phyloP scores from a whole-genome alignment of 345 rosid species.

The Nephelium lappaceum region DNA sequence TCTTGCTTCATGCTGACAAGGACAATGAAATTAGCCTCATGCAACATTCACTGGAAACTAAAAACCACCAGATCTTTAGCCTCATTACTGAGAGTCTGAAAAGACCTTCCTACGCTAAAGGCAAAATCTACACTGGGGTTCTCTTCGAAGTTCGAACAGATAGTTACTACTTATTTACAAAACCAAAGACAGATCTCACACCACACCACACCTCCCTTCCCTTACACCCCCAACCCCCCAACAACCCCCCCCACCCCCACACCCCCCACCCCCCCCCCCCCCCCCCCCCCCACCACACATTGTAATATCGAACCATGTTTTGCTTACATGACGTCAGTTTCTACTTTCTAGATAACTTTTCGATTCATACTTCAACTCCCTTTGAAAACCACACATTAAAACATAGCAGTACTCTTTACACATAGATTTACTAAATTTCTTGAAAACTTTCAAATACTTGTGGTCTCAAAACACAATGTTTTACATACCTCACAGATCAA shows the following conservation, averaged over 20 bases:
- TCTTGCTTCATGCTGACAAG: background rate
- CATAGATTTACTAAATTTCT: background rate
- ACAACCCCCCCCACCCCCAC: too few relatives aligned
- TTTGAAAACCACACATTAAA: background rate
- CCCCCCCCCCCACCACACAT: background rate
- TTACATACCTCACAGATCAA: background rate
- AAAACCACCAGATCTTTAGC: constrained; percentile 2
- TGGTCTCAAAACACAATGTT: background rate
- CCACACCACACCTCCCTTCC: too few relatives aligned
- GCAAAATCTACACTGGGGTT: background rate
- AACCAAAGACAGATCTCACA: background rate
- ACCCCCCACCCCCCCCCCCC: too few relatives aligned
- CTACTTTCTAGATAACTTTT: background rate
- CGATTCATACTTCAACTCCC: background rate
- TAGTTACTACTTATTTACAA: background rate
- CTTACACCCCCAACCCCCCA: too few relatives aligned
- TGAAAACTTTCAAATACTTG: background rate
- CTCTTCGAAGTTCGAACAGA: background rate
- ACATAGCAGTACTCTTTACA: background rate
- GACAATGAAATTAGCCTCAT: background rate
- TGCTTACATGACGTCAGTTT: background rate
- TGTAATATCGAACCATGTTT: background rate
- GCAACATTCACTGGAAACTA: background rate
- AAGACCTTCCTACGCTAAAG: background rate
- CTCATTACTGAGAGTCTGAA: background rate